A percentile compares a stretch with the other conserved stretches of the same genome.
phyloP scores from a whole-genome alignment of 2,329 filamentous ascomycete species.

The Fragosphaeria purpurea region DNA sequence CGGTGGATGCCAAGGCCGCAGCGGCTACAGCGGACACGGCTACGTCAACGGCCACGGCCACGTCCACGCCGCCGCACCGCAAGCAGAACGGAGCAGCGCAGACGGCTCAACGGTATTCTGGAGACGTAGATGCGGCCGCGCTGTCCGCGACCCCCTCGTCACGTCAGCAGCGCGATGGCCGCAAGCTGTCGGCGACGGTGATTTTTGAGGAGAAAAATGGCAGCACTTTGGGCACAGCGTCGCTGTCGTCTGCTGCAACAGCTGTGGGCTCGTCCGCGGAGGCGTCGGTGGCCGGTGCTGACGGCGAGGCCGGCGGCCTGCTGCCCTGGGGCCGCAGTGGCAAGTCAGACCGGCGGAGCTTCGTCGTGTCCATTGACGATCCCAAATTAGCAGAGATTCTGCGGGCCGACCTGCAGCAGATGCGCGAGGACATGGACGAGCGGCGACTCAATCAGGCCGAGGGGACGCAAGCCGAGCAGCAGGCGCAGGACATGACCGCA shows the following conservation, averaged over 20 bases:
- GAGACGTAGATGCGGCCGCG: background rate
- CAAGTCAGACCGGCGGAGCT: conserved; percentile 8
- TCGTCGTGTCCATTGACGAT: conserved; percentile 23
- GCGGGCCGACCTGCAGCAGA: conserved; percentile 20
- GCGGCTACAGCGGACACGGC: background rate
- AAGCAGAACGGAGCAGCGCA: background rate
- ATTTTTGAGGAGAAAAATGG: conserved; percentile 11
- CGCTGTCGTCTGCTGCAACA: conserved; percentile 2
- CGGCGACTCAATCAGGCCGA: background rate
- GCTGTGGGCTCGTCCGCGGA: conserved; percentile 6
- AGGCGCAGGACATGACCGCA: background rate
- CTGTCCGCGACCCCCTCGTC: background rate
- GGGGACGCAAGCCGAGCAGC: background rate
- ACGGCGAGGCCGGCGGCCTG: background rate
- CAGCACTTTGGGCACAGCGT: background rate
- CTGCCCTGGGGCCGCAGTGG: conserved; percentile 1
- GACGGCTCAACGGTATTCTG: too few species aligned
- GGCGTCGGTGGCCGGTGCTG: background rate
- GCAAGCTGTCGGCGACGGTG: conserved; percentile 12
- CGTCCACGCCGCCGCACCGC: background rate
- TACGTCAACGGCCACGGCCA: background rate
- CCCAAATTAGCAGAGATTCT: conserved; percentile 30
- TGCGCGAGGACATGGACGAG: conserved; percentile 15
- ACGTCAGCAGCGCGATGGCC: conserved; percentile 1
- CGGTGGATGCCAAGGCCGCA: conserved; percentile 4